Evolutionary conservation across 2,329 filamentous ascomycete species (phyloP).

Genomic region (Colletotrichum sp.): DNA sequence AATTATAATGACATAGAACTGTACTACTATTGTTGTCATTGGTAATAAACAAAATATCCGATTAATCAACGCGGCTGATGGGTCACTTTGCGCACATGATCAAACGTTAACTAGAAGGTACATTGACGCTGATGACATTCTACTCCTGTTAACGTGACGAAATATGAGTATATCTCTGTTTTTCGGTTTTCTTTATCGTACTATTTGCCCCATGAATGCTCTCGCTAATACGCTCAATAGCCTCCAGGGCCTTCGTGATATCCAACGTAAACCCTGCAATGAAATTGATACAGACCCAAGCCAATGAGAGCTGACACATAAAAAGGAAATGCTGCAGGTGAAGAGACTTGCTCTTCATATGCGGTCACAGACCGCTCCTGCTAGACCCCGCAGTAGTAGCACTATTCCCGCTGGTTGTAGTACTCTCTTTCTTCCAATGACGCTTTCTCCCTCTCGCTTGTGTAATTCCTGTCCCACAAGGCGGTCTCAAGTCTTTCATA

Average conservation of each 20-base stretch:
- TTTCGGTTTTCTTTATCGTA: not conserved
- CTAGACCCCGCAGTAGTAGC: not conserved
- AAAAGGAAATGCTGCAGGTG: not conserved
- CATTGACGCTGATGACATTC: no score
- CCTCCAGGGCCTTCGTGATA: not conserved
- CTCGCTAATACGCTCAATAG: not conserved
- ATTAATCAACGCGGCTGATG: not conserved
- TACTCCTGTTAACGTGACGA: no score
- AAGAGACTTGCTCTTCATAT: not conserved
- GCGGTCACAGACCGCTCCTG: not conserved
- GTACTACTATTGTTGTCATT: not conserved
- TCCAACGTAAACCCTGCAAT: not conserved
- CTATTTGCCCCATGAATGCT: not conserved
- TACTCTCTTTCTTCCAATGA: not conserved
- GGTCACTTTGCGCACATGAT: not conserved
- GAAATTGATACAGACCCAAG: not conserved
- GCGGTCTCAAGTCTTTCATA: slow-evolving; percentile 3
- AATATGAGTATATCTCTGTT: no score
- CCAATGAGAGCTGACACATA: not conserved
- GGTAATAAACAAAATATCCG: not conserved
- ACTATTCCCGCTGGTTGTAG: not conserved
- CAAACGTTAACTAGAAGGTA: not conserved
- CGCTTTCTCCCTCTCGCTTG: not conserved
- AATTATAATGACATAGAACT: not conserved
- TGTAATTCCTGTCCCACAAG: not conserved